Percentiles rank a stretch among this genome's conserved stretches.
phyloP scores from a whole-genome alignment of 2,329 filamentous ascomycete genomes.

The Aspergillus sclerotialis region DNA sequence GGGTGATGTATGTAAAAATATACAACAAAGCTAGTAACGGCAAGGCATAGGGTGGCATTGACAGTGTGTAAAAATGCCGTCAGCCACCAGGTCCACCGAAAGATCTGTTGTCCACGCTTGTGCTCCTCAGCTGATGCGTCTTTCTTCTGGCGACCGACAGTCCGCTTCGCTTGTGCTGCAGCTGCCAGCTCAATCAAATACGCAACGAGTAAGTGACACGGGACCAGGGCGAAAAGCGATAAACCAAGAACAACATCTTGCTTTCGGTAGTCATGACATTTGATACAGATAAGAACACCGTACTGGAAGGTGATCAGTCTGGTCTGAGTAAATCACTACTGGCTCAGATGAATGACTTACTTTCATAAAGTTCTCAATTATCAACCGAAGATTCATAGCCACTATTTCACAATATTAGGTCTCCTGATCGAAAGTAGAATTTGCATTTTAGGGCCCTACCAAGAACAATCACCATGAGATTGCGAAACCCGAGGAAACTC shows the following conservation, averaged over 20 bases:
- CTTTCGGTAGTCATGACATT: constrained; percentile 77
- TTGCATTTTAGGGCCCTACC: too few species aligned
- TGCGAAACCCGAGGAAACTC: constrained; percentile 89
- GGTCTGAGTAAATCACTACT: not conserved
- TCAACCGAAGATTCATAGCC: constrained; percentile 84
- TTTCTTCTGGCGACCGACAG: constrained; percentile 53
- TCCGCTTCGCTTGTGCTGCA: constrained; percentile 67
- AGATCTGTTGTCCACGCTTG: constrained; percentile 55
- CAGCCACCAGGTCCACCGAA: constrained; percentile 69
- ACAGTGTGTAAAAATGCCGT: constrained; percentile 74
- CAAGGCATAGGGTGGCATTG: constrained; percentile 76
- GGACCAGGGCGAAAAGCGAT: constrained; percentile 77
- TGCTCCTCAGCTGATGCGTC: constrained; percentile 48
- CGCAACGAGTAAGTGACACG: constrained; percentile 82
- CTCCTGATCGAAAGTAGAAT: too few species aligned
- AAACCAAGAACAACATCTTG: constrained; percentile 71
- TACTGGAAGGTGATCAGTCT: constrained; percentile 51
- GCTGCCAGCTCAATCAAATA: constrained; percentile 84
- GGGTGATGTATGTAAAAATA: constrained; percentile 92
- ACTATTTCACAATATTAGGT: constrained; percentile 47
- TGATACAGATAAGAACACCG: constrained; percentile 85
- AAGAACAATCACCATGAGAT: constrained; percentile 90
- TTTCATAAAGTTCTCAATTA: constrained; percentile 97
- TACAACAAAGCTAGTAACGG: constrained; percentile 74
- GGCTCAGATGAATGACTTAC: constrained; percentile 37